Base-by-base conservation (phyloP, 78 protist genomes). In the Polysphondylium violaceum region DNA sequence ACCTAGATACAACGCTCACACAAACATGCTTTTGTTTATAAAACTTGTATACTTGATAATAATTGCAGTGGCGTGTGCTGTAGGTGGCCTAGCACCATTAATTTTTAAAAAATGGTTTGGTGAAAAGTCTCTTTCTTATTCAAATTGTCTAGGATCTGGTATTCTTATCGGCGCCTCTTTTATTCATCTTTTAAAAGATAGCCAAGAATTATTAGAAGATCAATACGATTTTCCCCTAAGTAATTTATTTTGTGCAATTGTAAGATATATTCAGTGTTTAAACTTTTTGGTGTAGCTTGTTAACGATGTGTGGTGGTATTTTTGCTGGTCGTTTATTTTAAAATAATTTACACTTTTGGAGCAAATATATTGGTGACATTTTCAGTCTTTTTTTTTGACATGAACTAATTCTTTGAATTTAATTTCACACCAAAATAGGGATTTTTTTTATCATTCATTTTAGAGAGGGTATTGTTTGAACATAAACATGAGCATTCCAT, bases 381-480 rank as follows among this genome's bases (percentile, higher is more conserved):
- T n/a, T n/a, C n/a, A n/a, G n/a, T n/a, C n/a, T n/a, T n/a, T n/a
- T n/a, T n/a, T n/a, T n/a, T n/a, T n/a, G n/a, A n/a, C n/a, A n/a
- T n/a, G n/a, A n/a, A n/a, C n/a, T n/a, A n/a, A n/a, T n/a, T n/a
- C n/a, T n/a, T n/a, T n/a, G n/a, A n/a, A n/a, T n/a, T n/a, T n/a
- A n/a, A n/a, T n/a, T n/a, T n/a, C n/a, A n/a, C n/a, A n/a, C n/a
- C 11, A 47, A 47, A 7, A 21, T 16, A 56, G 61, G 61, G 61
- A 8, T 60, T 60, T 17, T 60, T 60, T 60, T 5, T n/a, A 60
- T 60, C 68, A n/a, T 60, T 60, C 31, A 60, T 60, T 60, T 60
- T 60, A 31, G 68, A 60, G 31, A 60, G 68, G 31, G 38, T 60
- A 29, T 60, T 60, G 14, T 60, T 60, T 60, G 68, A 60, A 60